Conservation (phyloP, 192 early-diverging fungal species). For the Linderina pennispora region DNA sequence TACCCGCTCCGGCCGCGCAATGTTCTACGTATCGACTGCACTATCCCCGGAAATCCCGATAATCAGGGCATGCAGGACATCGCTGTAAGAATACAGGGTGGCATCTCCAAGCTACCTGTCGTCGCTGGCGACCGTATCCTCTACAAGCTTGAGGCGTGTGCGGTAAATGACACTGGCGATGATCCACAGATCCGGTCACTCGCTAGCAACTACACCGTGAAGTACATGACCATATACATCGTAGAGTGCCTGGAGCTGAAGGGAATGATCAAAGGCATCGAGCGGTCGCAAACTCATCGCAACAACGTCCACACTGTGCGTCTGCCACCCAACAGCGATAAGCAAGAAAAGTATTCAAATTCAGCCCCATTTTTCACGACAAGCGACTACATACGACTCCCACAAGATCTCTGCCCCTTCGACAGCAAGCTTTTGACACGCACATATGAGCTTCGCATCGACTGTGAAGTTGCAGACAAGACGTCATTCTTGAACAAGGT, state of each 20-base stretch:
- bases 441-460: constrained; percentile 23
- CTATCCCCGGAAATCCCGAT: neutral
- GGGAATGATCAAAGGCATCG: constrained; percentile 23
- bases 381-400: constrained; percentile 15
- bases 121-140: constrained; percentile 26
- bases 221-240: constrained; percentile 9
- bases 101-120: constrained; percentile 12
- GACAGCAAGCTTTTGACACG: constrained; percentile 33
- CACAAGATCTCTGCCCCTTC: constrained; percentile 31
- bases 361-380: constrained; percentile 4
- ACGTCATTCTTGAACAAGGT: constrained; percentile 16
- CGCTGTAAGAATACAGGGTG: constrained; percentile 12
- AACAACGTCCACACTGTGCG: constrained; percentile 7
- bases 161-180: neutral
- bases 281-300: constrained; percentile 11
- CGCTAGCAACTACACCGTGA: neutral
- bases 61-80: neutral
- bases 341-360: constrained; percentile 3
- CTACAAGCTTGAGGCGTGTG: constrained; percentile 14
- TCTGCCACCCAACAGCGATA: constrained; percentile 2
- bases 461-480: constrained; percentile 25
- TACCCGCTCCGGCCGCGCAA: constrained; percentile 15
- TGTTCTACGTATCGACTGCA: constrained; percentile 2
- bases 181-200: no score
- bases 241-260: constrained; percentile 26